A percentile compares a stretch with the other conserved stretches of the same genome.
Conservation (phyloP, 345 rosid genomes). For the Carallia pectinifolia region DNA sequence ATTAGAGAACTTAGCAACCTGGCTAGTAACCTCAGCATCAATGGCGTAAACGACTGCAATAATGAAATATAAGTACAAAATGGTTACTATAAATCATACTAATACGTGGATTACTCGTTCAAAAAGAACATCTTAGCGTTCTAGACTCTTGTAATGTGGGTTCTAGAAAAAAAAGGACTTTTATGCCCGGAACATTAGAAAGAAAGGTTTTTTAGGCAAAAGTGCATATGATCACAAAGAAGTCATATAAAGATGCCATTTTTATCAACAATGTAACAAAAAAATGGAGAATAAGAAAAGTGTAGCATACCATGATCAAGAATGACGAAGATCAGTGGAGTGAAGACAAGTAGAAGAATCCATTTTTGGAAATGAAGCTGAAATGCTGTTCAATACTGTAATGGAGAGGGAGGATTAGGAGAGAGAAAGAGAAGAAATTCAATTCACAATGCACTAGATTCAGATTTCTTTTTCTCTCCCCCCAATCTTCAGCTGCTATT, state of each 20-base stretch:
- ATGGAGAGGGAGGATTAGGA: background rate
- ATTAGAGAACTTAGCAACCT: constrained; percentile 10
- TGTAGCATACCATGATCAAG: constrained; percentile 17
- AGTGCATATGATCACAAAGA: too few species aligned
- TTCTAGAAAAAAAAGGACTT: too few species aligned
- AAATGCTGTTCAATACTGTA: background rate
- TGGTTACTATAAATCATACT: background rate
- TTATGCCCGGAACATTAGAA: too few species aligned
- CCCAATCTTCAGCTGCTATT: constrained; percentile 28
- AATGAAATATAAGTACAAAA: background rate
- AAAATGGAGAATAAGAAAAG: background rate
- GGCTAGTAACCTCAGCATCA: constrained; percentile 16
- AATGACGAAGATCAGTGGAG: background rate
- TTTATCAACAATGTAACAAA: too few species aligned
- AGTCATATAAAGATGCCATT: too few species aligned
- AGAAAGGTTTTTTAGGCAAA: too few species aligned
- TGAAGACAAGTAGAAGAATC: background rate
- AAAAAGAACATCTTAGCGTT: background rate
- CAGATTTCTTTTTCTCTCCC: background rate
- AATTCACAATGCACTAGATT: background rate
- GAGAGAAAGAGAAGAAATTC: background rate
- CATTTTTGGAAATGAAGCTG: background rate
- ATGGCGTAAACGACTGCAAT: constrained; percentile 14
- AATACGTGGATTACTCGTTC: background rate
- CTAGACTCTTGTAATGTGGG: too few species aligned